Percentiles rank a stretch among this genome's conserved stretches.
Evolutionary conservation across 192 early-diverging fungal species (phyloP).

Genomic region (Coemansia sp.): DNA sequence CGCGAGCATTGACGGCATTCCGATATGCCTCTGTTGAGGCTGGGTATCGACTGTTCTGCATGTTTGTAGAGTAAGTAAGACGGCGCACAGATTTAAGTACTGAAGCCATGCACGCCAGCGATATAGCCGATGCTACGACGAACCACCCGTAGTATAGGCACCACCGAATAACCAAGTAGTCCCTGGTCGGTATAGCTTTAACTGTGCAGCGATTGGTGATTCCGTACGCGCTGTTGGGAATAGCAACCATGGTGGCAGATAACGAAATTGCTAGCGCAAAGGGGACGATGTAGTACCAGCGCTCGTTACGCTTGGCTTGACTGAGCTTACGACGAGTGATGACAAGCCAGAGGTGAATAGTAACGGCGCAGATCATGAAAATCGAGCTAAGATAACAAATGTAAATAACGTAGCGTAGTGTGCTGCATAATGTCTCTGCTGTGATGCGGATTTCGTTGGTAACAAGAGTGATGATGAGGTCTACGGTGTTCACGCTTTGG

Average conservation of each 20-base stretch:
- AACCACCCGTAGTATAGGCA: conserved; percentile 54
- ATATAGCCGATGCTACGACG: conserved; percentile 27
- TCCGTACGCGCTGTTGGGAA: conserved; percentile 42
- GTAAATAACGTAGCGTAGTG: no score
- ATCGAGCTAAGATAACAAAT: no score
- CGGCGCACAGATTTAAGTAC: conserved; percentile 32
- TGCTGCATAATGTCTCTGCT: no score
- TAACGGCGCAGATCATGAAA: no score
- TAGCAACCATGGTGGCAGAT: conserved; percentile 29
- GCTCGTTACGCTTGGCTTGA: no score
- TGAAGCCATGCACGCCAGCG: conserved; percentile 19
- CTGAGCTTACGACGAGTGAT: no score
- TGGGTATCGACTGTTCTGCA: neutral
- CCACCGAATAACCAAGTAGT: conserved; percentile 48
- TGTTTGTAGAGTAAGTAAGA: conserved; percentile 38
- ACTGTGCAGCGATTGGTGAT: conserved; percentile 26
- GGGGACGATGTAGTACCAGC: neutral
- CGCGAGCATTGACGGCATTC: conserved; percentile 49
- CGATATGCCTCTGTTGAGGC: conserved; percentile 47
- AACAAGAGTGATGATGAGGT: no score
- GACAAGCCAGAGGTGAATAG: no score
- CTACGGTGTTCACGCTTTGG: no score
- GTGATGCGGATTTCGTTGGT: no score
- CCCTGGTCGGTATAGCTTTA: conserved; percentile 13
- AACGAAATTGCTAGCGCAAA: conserved; percentile 33